phyloP scores from a whole-genome alignment of 208 protist genomes.

The Lotmaria passim region DNA sequence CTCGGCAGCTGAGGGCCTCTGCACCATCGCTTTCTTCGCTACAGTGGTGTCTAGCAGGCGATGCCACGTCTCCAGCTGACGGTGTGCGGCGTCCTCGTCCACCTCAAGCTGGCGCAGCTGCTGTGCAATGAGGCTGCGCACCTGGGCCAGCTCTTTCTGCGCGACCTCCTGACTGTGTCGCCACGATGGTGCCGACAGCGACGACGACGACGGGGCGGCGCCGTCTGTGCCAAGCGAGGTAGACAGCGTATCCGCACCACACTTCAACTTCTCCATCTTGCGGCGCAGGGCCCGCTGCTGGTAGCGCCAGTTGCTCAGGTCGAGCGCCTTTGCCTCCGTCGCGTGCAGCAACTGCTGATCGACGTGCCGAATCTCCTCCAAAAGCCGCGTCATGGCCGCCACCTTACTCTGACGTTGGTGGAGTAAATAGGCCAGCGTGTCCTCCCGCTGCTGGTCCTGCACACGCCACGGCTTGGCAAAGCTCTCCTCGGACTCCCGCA shows the following conservation, averaged over 20 bases:
- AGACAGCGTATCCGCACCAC: slow-evolving; percentile 23
- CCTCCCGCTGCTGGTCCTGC: slow-evolving; percentile 42
- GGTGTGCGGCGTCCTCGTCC: slow-evolving; percentile 9
- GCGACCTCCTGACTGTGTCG: slow-evolving; percentile 21
- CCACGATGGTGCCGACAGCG: slow-evolving; percentile 8
- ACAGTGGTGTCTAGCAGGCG: slow-evolving; percentile 28
- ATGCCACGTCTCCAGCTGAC: slow-evolving; percentile 29
- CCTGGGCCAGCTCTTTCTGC: slow-evolving; percentile 25
- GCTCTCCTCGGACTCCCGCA: slow-evolving; percentile 41
- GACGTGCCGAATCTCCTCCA: slow-evolving; percentile 42
- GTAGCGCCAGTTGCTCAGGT: slow-evolving; percentile 64
- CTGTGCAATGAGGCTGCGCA: neutral
- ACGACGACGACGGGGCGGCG: neutral
- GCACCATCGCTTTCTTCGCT: neutral
- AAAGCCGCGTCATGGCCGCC: slow-evolving; percentile 40
- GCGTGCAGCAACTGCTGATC: slow-evolving; percentile 43
- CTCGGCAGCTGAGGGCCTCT: too few species aligned
- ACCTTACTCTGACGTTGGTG: slow-evolving; percentile 34
- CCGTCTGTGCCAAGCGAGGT: slow-evolving; percentile 9
- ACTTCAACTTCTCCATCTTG: slow-evolving; percentile 23
- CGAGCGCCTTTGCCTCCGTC: slow-evolving; percentile 46
- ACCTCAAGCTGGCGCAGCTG: slow-evolving; percentile 28
- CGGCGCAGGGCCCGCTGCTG: slow-evolving; percentile 32
- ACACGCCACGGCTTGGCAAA: slow-evolving; percentile 45
- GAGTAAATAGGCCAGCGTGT: slow-evolving; percentile 35